Evolutionary conservation across 495 filamentous ascomycete genomes (phyloP), one percentile per base, ranked within the genome.

Genomic region (Aspergillus ostianus): DNA sequence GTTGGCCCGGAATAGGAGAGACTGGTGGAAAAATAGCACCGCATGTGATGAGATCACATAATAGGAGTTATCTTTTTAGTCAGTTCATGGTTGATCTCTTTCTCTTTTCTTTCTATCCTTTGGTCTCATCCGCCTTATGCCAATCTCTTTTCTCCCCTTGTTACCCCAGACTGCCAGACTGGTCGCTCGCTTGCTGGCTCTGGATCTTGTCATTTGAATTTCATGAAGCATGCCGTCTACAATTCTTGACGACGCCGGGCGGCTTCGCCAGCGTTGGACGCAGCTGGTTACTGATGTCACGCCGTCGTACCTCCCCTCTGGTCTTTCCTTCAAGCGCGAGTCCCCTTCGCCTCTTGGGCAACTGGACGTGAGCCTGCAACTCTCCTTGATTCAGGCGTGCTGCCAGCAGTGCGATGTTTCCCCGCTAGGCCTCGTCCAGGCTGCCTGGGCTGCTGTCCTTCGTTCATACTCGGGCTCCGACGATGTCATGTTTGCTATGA

Each of bases 381-480:
- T 57, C n/a, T 27, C 59, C 8, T 32, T 30, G 10, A 53, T 62
- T 47, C 64, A 69, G 47, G 32, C 50, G 3, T 76, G 75, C 63
- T 78, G 76, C 49, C 61, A 68, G 26, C 58, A 63, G 52, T 67
- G 71, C 48, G 70, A 70, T 45, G 61, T 78, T 3, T 77, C 77
- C 4, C 49, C 75, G 9, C 66, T 73, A 17, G 74, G 68, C 56
- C 66, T 76, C 18, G 62, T 81, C 48, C 76, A 82, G 51, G 67
- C 77, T 45, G 77, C 70, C 18, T 82, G 81, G 81, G 73, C 73
- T 19, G 53, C 82, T 7, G 72, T 81, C 0, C 67, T 82, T 49
- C 68, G 72, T 44, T 67, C 59, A 7, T 82, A 81, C 58, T 78
- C 78, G 2, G 70, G 70, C 7, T 74, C 74, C 13, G 72, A 81